Conservation (phyloP, 106 monocot genomes). For the Dendrobium chrysotoxum region DNA sequence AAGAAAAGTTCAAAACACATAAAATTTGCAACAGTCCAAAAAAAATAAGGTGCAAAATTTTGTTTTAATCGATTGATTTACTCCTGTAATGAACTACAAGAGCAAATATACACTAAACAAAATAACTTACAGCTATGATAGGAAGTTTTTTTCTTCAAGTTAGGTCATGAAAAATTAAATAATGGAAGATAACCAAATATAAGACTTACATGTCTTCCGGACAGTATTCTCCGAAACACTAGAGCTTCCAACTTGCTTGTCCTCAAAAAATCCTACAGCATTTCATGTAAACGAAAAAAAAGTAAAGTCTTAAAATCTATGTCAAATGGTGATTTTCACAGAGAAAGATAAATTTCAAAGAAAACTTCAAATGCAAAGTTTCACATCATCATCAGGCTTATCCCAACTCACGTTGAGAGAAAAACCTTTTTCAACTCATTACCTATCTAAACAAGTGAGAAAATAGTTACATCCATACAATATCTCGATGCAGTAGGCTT, state of each 20-base stretch:
- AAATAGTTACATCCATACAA: not conserved
- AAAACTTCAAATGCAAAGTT: not conserved
- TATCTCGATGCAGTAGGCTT: no score
- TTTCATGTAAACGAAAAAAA: not conserved
- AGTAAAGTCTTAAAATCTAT: not conserved
- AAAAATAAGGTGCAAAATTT: not conserved
- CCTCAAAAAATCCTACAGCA: slow-evolving; percentile 46
- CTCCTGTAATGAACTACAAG: not conserved
- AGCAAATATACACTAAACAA: not conserved
- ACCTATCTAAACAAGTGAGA: not conserved
- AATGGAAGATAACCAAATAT: not conserved
- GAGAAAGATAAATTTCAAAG: not conserved
- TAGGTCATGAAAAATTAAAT: not conserved
- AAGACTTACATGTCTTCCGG: slow-evolving; percentile 44
- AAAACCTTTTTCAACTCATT: not conserved
- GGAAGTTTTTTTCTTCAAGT: not conserved
- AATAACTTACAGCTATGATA: not conserved
- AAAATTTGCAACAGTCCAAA: not conserved
- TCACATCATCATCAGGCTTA: not conserved
- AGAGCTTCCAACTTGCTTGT: slow-evolving; percentile 47
- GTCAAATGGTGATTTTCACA: not conserved
- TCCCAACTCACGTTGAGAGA: not conserved
- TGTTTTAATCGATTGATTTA: not conserved
- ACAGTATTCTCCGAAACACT: slow-evolving; percentile 51
- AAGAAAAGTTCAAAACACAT: not conserved